Base-by-base conservation (phyloP, 352 stramenopile genomes). In the Phytophthora pluvialis region DNA sequence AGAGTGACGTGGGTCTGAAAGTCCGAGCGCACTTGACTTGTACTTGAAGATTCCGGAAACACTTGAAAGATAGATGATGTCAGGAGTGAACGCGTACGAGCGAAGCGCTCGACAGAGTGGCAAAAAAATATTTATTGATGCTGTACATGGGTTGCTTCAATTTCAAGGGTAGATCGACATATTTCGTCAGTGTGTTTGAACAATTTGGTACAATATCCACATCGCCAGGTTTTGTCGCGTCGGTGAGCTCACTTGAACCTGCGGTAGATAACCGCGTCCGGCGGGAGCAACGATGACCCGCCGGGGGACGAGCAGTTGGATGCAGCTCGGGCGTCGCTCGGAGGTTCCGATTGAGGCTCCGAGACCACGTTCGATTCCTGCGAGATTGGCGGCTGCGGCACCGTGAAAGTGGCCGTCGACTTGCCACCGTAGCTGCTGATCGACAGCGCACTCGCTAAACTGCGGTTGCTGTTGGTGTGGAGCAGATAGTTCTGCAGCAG, bases 401-500 rank as follows among this genome's bases (percentile, higher is more conserved):
- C 57, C 13, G 31, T 49, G 5, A 48, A 35, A 3, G 36, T 48
- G 15, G 47, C 7, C 8, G 29, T 15, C 7, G 56, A 49, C 10
- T 64, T 68, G 4, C 32, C 74, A n/a, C 57, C 70, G 46, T 71
- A 79, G 54, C 77, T 85, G 63, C 77, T 83, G 9, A 73, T 68
- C 5, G 78, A 86, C 9, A 86, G 56, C n/a, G 60, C 68, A 45
- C 70, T 74, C 5, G 47, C 55, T 28, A 80, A 73, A 52, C 77
- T 83, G 25, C 74, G 43, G 16, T 58, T 80, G 64, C 78, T 86
- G 49, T 77, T 84, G 35, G 78, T 79, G 64, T 82, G 80, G 42
- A 78, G 74, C 43, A 92, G 49, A 48, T 89, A 86, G 21, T 76
- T 81, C 40, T 88, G 75, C 42, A 92, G 65, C 45, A 82, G 38